Base-by-base conservation (phyloP, 495 filamentous ascomycete genomes). In the Clavariopsis aquatica region DNA sequence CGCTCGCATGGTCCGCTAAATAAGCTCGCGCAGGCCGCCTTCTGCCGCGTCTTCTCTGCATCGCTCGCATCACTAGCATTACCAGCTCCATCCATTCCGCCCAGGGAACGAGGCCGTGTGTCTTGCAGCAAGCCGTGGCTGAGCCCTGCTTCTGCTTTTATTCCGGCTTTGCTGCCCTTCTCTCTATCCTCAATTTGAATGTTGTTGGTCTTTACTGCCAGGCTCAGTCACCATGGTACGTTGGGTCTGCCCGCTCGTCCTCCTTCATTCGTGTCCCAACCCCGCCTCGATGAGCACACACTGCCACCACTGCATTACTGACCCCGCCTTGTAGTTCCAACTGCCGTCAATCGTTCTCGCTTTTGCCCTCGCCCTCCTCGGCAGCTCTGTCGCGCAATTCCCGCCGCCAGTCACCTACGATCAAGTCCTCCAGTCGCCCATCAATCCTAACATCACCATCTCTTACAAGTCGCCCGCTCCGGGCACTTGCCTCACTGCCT, bases 381-480 rank as follows among this genome's bases (percentile, higher is more conserved):
- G 34, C 22, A 12, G 26, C 36, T 54, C 62, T 1, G 22, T 53
- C 27, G 62, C 62, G 46, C 57, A 60, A 23, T 70, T 59, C 43
- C 65, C 70, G 10, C 71, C 73, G n/a, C 71, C 70, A 24, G 65
- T 64, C 55, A 54, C 68, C 51, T 73, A 84, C 64, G 45, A 82
- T 49, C 83, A 77, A 17, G 80, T 80, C 8, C 77, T 88, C 49
- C 66, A 72, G 31, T 87, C 85, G 17, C 83, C 84, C 10, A 76
- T 83, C 52, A 78, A 87, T 71, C 74, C 77, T 7, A 81, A 81
- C 60, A 83, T 88, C 68, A 84, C 80, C 52, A 83, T 87, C 53
- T 77, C 79, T 47, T 88, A 85, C 78, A 86, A 85, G 62, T 73
- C 79, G 1, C 82, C 82, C 5, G 76, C 80, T 0, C 58, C 77